Percentiles rank a stretch among this genome's conserved stretches.
Evolutionary conservation across 2,329 filamentous ascomycete genomes (phyloP).

Genomic region (Leptographium wingfieldii): DNA sequence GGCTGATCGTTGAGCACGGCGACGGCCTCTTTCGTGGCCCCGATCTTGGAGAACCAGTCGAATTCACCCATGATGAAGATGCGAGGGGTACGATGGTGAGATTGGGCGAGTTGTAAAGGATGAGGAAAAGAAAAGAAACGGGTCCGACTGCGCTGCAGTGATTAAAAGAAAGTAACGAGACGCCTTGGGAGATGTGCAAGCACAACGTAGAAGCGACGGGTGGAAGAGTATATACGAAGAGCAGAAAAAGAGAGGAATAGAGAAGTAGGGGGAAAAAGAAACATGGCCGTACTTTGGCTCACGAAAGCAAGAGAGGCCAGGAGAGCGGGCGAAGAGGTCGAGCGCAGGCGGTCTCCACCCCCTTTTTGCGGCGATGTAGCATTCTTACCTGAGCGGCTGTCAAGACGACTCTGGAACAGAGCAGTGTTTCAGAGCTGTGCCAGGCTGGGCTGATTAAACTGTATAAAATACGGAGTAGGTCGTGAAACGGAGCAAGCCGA

Average conservation of each 20-base stretch:
- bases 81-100: not conserved
- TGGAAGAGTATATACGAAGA: not conserved
- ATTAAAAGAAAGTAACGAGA: not conserved
- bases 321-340: not conserved
- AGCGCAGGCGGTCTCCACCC: not conserved
- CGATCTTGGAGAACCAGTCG: slow-evolving; percentile 42
- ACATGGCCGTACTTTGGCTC: not conserved
- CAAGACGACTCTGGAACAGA: slow-evolving; percentile 5
- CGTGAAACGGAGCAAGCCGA: no score
- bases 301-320: slow-evolving; percentile 13
- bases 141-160: not conserved
- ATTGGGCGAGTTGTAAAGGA: not conserved
- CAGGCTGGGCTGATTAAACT: slow-evolving; percentile 14
- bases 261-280: not conserved
- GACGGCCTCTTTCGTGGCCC: slow-evolving; percentile 45
- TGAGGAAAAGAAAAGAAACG: not conserved
- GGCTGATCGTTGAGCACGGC: slow-evolving; percentile 50
- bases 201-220: not conserved
- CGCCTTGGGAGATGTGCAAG: not conserved
- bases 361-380: not conserved
- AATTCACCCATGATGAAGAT: slow-evolving; percentile 31
- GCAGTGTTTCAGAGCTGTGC: slow-evolving; percentile 33
- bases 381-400: not conserved
- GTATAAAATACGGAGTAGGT: not conserved
- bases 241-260: not conserved